Percentiles rank a stretch among this genome's conserved stretches.
phyloP scores from a whole-genome alignment of 176 grass and related monocot species.

The Secale cereale region DNA sequence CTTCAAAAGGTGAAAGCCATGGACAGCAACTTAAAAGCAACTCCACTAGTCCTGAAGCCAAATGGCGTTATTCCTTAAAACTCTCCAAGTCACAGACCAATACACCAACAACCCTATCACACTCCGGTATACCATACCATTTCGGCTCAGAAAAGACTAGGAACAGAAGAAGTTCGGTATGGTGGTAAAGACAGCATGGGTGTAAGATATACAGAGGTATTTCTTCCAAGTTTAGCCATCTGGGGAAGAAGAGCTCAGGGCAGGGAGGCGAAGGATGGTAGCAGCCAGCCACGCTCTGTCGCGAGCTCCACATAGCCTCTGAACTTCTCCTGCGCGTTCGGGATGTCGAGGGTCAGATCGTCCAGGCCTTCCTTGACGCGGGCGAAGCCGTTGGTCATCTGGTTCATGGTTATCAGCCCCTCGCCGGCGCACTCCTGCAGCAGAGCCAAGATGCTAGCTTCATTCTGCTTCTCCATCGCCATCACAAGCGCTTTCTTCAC shows the following conservation, averaged over 20 bases:
- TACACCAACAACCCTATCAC: conserved; percentile 41
- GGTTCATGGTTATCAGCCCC: conserved; percentile 83
- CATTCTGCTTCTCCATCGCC: conserved; percentile 82
- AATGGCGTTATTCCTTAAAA: conserved; percentile 37
- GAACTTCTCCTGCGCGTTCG: conserved; percentile 64
- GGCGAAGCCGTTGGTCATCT: conserved; percentile 75
- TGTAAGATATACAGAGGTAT: conserved; percentile 40
- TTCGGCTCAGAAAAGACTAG: neutral
- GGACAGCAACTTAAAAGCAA: conserved; percentile 23
- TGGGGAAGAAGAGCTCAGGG: conserved; percentile 14
- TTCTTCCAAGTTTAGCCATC: neutral
- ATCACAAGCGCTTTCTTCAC: conserved; percentile 80
- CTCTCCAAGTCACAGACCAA: conserved; percentile 34
- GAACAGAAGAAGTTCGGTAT: conserved; percentile 43
- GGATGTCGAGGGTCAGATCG: conserved; percentile 76
- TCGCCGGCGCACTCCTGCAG: conserved; percentile 68
- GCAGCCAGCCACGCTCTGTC: conserved; percentile 48
- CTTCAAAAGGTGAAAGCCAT: neutral
- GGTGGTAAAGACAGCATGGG: conserved; percentile 36
- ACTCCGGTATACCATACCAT: conserved; percentile 36
- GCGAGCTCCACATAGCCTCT: conserved; percentile 51
- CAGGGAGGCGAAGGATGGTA: conserved; percentile 28
- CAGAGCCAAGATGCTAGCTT: conserved; percentile 45
- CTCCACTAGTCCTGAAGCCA: neutral
- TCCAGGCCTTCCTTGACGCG: conserved; percentile 70